Base-by-base conservation (phyloP, 129 eudicot species). In the Logfia minima region DNA sequence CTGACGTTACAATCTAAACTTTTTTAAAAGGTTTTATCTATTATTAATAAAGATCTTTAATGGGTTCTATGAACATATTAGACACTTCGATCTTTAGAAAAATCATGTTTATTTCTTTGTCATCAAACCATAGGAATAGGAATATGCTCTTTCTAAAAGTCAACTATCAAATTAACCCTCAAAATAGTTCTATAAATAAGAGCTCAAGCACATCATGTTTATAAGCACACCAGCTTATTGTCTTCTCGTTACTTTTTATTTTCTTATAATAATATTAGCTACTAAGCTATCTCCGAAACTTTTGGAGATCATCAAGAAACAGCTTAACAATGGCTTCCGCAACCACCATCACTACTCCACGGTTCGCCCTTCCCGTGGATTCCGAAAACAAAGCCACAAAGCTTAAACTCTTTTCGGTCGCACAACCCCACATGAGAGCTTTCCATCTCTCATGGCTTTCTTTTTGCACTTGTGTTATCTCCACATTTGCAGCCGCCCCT, bases 391-490 rank as follows among this genome's bases (percentile, higher is more conserved):
- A 80, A 39, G 83, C 83, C 18, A 80, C 83, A 16, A 16, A 74
- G 64, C 39, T 80, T 69, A 80, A 66, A 28, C 43, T 80, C 32
- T 80, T 80, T 21, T 80, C 83, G 0, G 13, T 80, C 2, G 53
- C 73, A 37, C 75, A 80, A 66, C 83, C 83, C 0, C 83, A 80
- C 53, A 80, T 80, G 83, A 66, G 83, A 66, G 79, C 83, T 4
- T 80, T 80, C 75, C 83, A 80, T 39, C 83, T 80, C 2, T 74
- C 83, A n/a, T 80, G 83, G 83, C 79, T 80, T 2, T 80, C 83
- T 10, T 74, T 80, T 17, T 80, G 83, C 75, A 80, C 83, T 19
- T 80, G 83, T 35, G 83, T 80, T 5, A 80, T 81, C 23, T 75
- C 84, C 58, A 81, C 84, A 24, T 81, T 81, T 37, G 84, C 84